These are phyloP conservation scores for Austroboletus eburneus DNA, from an alignment of 768 basidiomycete genomes.

Conservation along the genomic window DNA sequence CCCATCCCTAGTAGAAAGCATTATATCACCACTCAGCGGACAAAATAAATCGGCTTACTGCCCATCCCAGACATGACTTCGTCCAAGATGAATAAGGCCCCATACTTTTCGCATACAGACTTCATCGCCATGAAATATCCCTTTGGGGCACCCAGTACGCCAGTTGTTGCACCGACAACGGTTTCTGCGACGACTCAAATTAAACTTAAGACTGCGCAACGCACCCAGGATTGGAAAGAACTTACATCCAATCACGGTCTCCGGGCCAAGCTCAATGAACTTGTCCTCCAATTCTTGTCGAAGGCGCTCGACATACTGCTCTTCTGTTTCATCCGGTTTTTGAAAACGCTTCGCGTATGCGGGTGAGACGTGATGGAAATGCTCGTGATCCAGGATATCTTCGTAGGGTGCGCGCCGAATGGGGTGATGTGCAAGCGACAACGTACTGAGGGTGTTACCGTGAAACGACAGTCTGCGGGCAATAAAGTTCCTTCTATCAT, in stretches of 20 bases:
- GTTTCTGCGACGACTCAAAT: constrained; percentile 74
- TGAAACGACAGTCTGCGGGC: constrained; percentile 78
- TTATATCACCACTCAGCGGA: not conserved
- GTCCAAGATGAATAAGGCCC: constrained; percentile 74
- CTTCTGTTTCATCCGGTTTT: constrained; percentile 63
- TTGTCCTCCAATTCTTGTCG: constrained; percentile 81
- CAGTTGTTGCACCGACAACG: constrained; percentile 83
- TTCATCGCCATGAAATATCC: constrained; percentile 87
- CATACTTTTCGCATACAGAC: constrained; percentile 73
- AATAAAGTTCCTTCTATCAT: constrained; percentile 73
- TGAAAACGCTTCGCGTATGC: constrained; percentile 84
- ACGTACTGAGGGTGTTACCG: constrained; percentile 73
- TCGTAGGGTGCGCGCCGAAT: constrained; percentile 65
- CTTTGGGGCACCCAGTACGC: constrained; percentile 69
- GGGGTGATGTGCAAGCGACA: constrained; percentile 67
- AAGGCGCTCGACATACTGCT: constrained; percentile 74
- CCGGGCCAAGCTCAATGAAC: constrained; percentile 75
- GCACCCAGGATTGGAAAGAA: constrained; percentile 3
- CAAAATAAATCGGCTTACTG: constrained; percentile 44
- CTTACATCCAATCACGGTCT: constrained; percentile 80
- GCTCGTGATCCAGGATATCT: constrained; percentile 54
- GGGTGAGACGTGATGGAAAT: constrained; percentile 84
- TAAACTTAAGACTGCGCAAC: not conserved
- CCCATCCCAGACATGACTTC: constrained; percentile 95
- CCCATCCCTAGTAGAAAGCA: constrained; percentile 61